Evolutionary conservation across 768 basidiomycete genomes (phyloP).

Genomic region (Pleurotus ostreatus): DNA sequence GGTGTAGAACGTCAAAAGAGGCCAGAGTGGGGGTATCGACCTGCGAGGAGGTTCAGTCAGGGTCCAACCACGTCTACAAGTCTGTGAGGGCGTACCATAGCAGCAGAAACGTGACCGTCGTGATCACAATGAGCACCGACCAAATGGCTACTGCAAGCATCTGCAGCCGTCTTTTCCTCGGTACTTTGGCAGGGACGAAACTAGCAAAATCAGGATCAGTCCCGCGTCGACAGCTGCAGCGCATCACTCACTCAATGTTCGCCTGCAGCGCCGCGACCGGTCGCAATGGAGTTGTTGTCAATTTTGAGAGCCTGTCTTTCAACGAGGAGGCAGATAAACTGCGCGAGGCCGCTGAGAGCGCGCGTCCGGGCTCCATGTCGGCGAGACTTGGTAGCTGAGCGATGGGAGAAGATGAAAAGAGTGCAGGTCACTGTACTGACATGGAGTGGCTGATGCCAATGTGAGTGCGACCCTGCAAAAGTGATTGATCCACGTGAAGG

Average conservation of each 20-base stretch:
- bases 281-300: conserved; percentile 53
- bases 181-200: conserved; percentile 85
- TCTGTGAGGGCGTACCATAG: conserved; percentile 58
- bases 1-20: conserved; percentile 70
- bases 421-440: not conserved
- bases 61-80: not conserved
- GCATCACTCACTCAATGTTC: conserved; percentile 58
- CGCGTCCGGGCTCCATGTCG: conserved; percentile 19
- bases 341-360: conserved; percentile 37
- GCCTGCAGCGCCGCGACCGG: conserved; percentile 65
- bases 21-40: conserved; percentile 88
- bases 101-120: conserved; percentile 65
- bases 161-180: conserved; percentile 81
- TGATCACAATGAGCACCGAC: conserved; percentile 77
- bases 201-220: conserved; percentile 28
- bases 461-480: not conserved
- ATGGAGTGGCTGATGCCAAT: not conserved
- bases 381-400: not conserved
- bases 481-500: not conserved
- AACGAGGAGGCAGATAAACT: conserved; percentile 59
- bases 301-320: conserved; percentile 56
- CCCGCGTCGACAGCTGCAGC: not conserved
- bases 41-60: conserved; percentile 32
- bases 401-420: not conserved
- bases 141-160: conserved; percentile 85